phyloP scores from a whole-genome alignment of 2,329 filamentous ascomycete species.

The Orbilia oligospora region DNA sequence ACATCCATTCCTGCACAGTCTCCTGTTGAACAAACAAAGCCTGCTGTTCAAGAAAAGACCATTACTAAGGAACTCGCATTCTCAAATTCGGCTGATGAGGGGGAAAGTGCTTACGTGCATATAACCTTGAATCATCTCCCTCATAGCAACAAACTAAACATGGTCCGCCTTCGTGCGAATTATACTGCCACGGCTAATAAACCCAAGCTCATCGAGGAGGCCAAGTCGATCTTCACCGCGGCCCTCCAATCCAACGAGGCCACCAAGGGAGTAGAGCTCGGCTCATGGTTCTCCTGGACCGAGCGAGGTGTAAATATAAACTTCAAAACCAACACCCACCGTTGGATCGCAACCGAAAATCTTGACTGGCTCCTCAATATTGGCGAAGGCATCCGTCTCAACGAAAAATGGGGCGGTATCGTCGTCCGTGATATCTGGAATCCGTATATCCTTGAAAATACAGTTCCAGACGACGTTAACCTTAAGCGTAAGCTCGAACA shows the following conservation, averaged over 20 bases:
- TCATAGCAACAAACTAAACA: conserved; percentile 43
- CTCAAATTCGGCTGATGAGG: not conserved
- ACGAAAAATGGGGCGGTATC: conserved; percentile 52
- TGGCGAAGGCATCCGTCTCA: conserved; percentile 28
- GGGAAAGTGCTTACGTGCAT: conserved; percentile 35
- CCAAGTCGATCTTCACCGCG: conserved; percentile 21
- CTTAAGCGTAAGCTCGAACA: conserved; percentile 35
- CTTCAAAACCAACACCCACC: conserved; percentile 38
- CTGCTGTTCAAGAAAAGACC: not conserved
- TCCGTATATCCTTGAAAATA: conserved; percentile 28
- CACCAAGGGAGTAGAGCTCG: conserved; percentile 31
- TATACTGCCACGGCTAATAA: conserved; percentile 37
- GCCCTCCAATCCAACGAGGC: conserved; percentile 36
- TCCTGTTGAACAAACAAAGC: not conserved
- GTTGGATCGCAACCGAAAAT: conserved; percentile 46
- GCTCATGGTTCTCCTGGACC: conserved; percentile 57
- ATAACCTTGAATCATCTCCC: conserved; percentile 30
- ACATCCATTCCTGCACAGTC: not conserved
- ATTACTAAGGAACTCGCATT: not conserved
- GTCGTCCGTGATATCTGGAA: conserved; percentile 53
- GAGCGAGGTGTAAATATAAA: conserved; percentile 41
- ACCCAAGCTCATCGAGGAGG: conserved; percentile 29
- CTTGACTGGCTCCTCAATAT: conserved; percentile 33
- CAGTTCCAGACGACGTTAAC: conserved; percentile 14
- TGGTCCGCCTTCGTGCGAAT: conserved; percentile 39